These are phyloP conservation scores for Podospora sp. DNA, from an alignment of 495 filamentous ascomycete species.

Conservation along the genomic window DNA sequence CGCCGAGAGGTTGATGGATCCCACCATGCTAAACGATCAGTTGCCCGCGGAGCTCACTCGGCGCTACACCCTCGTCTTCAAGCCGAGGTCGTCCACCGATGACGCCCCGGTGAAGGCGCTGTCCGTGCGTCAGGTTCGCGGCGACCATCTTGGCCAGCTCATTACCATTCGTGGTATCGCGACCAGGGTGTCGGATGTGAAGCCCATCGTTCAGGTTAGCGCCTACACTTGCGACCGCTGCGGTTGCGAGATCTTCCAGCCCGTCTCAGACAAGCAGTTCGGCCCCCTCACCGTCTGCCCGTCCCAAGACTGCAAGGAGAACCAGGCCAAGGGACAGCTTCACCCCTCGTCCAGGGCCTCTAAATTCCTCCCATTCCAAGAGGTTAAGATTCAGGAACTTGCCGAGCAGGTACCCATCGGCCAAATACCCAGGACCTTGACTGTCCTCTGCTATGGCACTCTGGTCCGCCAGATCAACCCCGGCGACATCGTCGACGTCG, in stretches of 20 bases:
- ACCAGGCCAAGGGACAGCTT: constrained; percentile 90
- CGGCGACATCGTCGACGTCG: constrained; percentile 90
- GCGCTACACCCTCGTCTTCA: constrained; percentile 93
- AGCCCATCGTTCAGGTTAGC: constrained; percentile 94
- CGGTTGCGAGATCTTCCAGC: constrained; percentile 96
- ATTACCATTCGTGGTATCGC: constrained; percentile 95
- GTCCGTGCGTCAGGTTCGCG: constrained; percentile 88
- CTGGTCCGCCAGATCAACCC: constrained; percentile 85
- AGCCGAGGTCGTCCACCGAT: constrained; percentile 73
- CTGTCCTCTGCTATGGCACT: constrained; percentile 84
- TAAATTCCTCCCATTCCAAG: constrained; percentile 96
- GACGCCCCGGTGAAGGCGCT: constrained; percentile 80
- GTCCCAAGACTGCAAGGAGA: constrained; percentile 83
- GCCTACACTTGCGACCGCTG: constrained; percentile 97
- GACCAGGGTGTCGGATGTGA: constrained; percentile 95
- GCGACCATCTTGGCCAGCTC: constrained; percentile 87
- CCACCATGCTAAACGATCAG: constrained; percentile 58
- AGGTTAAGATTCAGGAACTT: constrained; percentile 98
- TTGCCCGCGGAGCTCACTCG: constrained; percentile 92
- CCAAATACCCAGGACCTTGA: constrained; percentile 90
- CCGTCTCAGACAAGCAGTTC: constrained; percentile 87
- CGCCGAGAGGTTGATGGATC: constrained; percentile 67
- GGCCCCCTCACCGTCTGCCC: constrained; percentile 82
- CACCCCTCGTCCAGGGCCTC: constrained; percentile 92
- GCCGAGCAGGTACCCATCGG: constrained; percentile 97